Base-by-base conservation (phyloP, 129 eudicot genomes). In the Tagetes erecta region DNA sequence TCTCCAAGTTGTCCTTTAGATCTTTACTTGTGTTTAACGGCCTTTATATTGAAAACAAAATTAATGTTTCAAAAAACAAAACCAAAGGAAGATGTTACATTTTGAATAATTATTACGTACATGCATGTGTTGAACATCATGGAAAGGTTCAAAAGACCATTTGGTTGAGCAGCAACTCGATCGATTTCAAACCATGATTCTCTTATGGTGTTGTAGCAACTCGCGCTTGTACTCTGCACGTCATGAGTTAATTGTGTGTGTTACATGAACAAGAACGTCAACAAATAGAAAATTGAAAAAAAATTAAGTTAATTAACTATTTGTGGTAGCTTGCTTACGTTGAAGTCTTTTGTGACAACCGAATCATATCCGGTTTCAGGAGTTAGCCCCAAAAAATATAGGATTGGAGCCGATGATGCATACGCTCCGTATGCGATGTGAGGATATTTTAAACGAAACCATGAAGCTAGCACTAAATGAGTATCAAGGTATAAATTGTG, bases 171-270 rank as follows among this genome's bases (percentile, higher is more conserved):
- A 45, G 80, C 83, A 44, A 84, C 80, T 68, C 71, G 70, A 12
- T 77, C 83, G 12, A 84, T 84, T 56, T 80, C 85, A 1, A 51
- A 63, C 88, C 88, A 84, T 34, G 88, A 84, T 44, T 84, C 78
- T 69, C 78, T 67, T 72, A 84, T 77, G 20, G 83, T 77, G 10
- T 69, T 63, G 78, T 84, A 81, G 71, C 88, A 84, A 68, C 74
- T 73, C 64, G 71, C 42, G 44, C 83, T 80, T 50, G 70, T 72
- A 39, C 58, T 80, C 88, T 80, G 83, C 51, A 8, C 49, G 34
- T 30, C 4, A 52, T 7, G 30, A 52, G 14, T 52, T 14, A 31
- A 20, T 20, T 20, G 27, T 3, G 10, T 46, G 62, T 44, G 64
- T 52, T 49, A 13, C 38, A 10, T 39, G 3, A 2, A 39, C 3